These are phyloP conservation scores for Ophiocordyceps camponoti-leonardi DNA, from an alignment of 2,329 filamentous ascomycete genomes.

Conservation along the genomic window DNA sequence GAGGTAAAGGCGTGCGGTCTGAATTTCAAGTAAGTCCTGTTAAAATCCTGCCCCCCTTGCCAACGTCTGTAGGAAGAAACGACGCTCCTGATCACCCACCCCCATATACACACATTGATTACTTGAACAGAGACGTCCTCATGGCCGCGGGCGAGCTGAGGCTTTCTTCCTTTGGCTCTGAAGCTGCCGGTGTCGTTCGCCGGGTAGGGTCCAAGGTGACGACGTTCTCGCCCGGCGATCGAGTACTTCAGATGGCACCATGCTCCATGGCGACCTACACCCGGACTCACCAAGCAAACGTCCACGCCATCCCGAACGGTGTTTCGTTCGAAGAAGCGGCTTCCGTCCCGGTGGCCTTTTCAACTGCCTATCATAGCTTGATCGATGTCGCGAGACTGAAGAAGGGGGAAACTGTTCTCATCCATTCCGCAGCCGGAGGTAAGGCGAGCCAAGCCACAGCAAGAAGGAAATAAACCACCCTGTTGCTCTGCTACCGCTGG, in stretches of 20 bases:
- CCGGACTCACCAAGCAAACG: not conserved
- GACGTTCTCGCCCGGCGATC: not conserved
- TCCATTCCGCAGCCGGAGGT: constrained; percentile 1
- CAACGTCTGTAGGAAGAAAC: no score
- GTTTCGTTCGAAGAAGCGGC: not conserved
- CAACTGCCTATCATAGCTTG: not conserved
- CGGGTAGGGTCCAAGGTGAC: not conserved
- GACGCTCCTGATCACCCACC: no score
- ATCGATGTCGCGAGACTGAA: not conserved
- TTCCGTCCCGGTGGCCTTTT: not conserved
- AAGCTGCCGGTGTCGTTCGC: not conserved
- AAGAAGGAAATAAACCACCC: no score
- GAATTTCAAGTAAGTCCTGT: constrained; percentile 1
- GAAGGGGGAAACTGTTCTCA: not conserved
- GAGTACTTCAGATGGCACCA: not conserved
- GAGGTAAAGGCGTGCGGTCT: constrained; percentile 1
- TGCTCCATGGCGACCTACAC: not conserved
- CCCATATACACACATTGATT: no score
- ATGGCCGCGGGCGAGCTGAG: not conserved
- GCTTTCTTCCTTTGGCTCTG: not conserved
- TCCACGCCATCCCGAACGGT: not conserved
- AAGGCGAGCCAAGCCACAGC: not conserved
- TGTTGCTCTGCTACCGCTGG: no score
- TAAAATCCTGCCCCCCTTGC: no score
- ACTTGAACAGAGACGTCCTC: not conserved